Evolutionary conservation across 257 asterid genomes (phyloP), one percentile per base, ranked within the genome.

Genomic region (Salvia hispanica): DNA sequence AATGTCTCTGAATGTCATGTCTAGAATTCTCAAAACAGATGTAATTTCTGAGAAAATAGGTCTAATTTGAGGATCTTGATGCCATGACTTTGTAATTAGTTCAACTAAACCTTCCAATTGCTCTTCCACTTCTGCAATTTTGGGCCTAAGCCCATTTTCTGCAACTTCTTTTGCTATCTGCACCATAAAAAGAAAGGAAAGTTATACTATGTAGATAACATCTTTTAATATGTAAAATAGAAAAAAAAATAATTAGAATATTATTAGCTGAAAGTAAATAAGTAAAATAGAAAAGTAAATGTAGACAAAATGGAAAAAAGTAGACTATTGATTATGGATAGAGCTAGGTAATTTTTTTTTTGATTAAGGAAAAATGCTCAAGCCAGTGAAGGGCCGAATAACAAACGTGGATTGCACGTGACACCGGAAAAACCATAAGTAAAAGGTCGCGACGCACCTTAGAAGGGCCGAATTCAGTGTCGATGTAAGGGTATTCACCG

Each of bases 111-210:
- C 85, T 75, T 74, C 84, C 37, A 77, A 25, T 53, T 51, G 53
- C 10, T 68, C 83, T 12, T 77, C 81, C 46, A 67, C 33, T 63
- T 64, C 28, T 3, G 81, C 82, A n/a, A 76, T 76, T 50, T 69
- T 67, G 0, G 97, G 94, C 77, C 97, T 75, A n/a, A 90, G 66
- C 36, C 91, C 91, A 42, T 73, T 84, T 66, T 74, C 87, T 15
- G 90, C 94, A 28, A 87, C 97, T 76, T 87, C 94, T 64, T 79
- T 6, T 4, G 97, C 97, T 67, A 87, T 83, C 61, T 31, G 42
- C 8, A 5, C 31, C 31, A 55, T 25, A 5, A 28, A 28, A 6
- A 0, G 10, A 6, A 40, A 1, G 31, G 31, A 25, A 25, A 25
- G 2, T 25, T 25, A 25, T 25, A 25, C 31, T 25, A 25, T 2